Evolutionary conservation across 495 filamentous ascomycete genomes (phyloP).

Genomic region (Xylaria sp.): DNA sequence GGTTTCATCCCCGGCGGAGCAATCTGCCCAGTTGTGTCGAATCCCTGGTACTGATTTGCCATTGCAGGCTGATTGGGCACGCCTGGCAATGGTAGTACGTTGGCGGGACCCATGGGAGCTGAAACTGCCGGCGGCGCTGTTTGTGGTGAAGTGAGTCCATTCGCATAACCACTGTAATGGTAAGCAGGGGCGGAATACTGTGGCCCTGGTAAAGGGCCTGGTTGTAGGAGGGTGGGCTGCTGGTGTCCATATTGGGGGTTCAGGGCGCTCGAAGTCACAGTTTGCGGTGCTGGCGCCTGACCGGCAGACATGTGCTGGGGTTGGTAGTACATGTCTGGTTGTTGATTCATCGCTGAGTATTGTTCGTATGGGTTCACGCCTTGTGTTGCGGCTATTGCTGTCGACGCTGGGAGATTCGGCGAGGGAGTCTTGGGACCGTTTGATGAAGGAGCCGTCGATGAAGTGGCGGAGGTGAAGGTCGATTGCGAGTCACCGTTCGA

Average conservation of each 20-base stretch:
- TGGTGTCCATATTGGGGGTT: slow-evolving; percentile 76
- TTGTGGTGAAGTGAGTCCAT: slow-evolving; percentile 77
- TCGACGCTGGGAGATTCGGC: slow-evolving; percentile 52
- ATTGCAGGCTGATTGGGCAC: slow-evolving; percentile 58
- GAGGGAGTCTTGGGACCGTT: slow-evolving; percentile 66
- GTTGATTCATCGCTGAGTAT: slow-evolving; percentile 86
- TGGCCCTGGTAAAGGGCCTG: slow-evolving; percentile 64
- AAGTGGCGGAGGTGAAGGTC: slow-evolving; percentile 59
- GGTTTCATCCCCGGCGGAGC: slow-evolving; percentile 97
- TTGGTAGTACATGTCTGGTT: slow-evolving; percentile 84
- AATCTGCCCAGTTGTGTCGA: slow-evolving; percentile 90
- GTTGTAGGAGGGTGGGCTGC: slow-evolving; percentile 80
- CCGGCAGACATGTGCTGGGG: slow-evolving; percentile 77
- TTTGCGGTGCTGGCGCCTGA: slow-evolving; percentile 80
- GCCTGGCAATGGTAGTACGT: slow-evolving; percentile 73
- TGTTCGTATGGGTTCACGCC: slow-evolving; percentile 58
- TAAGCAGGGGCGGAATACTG: slow-evolving; percentile 73
- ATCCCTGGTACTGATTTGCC: slow-evolving; percentile 65
- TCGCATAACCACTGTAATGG: slow-evolving; percentile 74
- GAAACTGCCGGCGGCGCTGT: slow-evolving; percentile 71
- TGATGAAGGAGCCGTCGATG: slow-evolving; percentile 57
- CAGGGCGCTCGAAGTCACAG: slow-evolving; percentile 78
- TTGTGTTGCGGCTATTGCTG: slow-evolving; percentile 51
- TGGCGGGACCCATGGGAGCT: slow-evolving; percentile 67
- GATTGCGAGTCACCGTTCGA: slow-evolving; percentile 61